Evolutionary conservation across 208 protist genomes (phyloP), one percentile per base, ranked within the genome.

Genomic region (Leishmania aethiopica): DNA sequence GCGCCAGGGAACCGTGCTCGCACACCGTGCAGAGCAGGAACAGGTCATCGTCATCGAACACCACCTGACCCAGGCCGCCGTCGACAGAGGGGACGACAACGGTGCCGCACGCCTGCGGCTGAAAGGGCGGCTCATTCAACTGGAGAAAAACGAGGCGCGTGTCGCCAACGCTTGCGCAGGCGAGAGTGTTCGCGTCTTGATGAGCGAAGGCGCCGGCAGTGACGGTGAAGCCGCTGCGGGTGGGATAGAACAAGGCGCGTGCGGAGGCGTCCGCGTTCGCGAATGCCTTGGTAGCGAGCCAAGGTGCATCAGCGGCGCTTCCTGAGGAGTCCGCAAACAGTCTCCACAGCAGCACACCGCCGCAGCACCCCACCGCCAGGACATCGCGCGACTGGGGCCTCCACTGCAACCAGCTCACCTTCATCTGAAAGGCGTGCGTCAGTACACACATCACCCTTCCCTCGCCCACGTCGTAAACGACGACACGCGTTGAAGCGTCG

Each of bases 331-430:
- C 69, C 5, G 69, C 69, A 42, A 73, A 28, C n/a, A 98, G 75
- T 40, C 82, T 89, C 91, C 92, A 96, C 60, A 96, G 66, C 75
- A 98, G 84, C 70, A 94, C 90, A 10, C 94, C 94, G 42, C 92
- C 92, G 15, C 84, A 71, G 76, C 92, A 96, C 71, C 94, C 94
- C 25, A 97, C 94, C 49, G 89, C 86, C 6, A 97, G 82, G 19
- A 93, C 91, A 78, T 96, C 92, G 51, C 84, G 80, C 40, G 92
- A 81, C 25, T 82, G 80, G 32, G 92, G 90, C 78, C 96, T 96
- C 93, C 95, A 98, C 67, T 89, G 87, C 75, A 98, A 45, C 47
- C 85, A 82, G 40, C 87, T 37, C 32, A 93, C 89, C 15, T 90
- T 79, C 13, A 72, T 77, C 85, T 96, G 93, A 80, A 98, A 96